These are phyloP conservation scores for Hypoxylon rickii DNA, from an alignment of 495 filamentous ascomycete genomes.

Conservation along the genomic window DNA sequence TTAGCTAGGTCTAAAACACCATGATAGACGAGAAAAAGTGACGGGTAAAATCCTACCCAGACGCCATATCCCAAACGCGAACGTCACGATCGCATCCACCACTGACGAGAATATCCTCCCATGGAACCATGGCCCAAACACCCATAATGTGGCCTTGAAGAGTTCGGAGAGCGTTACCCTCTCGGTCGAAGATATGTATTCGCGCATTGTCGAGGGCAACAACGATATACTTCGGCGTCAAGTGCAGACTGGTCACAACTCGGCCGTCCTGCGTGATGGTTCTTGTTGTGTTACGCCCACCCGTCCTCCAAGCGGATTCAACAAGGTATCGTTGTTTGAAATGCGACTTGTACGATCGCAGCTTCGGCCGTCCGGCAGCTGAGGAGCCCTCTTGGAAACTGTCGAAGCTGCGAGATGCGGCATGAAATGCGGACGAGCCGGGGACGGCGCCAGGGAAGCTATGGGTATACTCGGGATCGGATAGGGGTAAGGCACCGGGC, in stretches of 20 bases:
- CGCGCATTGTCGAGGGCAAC: slow-evolving; percentile 97
- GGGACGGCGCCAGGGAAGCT: slow-evolving; percentile 46
- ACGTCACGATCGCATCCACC: slow-evolving; percentile 97
- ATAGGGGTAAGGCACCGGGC: slow-evolving; percentile 35
- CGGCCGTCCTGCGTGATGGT: slow-evolving; percentile 95
- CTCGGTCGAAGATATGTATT: slow-evolving; percentile 95
- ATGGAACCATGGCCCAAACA: slow-evolving; percentile 99
- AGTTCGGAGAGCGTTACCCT: slow-evolving; percentile 84
- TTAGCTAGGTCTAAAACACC: slow-evolving; percentile 22
- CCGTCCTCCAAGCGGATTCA: slow-evolving; percentile 93
- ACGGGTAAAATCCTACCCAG: slow-evolving; percentile 82
- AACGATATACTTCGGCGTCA: slow-evolving; percentile 94
- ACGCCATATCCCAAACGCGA: slow-evolving; percentile 94
- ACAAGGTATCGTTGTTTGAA: slow-evolving; percentile 98
- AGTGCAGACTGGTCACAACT: slow-evolving; percentile 92
- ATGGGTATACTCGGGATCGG: slow-evolving; percentile 38
- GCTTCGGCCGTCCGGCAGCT: slow-evolving; percentile 43
- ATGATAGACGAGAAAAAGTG: background rate
- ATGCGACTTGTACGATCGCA: slow-evolving; percentile 83
- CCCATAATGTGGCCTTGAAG: slow-evolving; percentile 97
- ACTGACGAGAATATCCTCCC: slow-evolving; percentile 93
- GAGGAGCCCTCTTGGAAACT: slow-evolving; percentile 30
- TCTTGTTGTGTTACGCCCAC: slow-evolving; percentile 73
- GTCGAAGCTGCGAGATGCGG: slow-evolving; percentile 47
- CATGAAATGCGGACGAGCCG: slow-evolving; percentile 32